A percentile compares a stretch with the other conserved stretches of the same genome.
These are phyloP conservation scores for Penicillium sp. DNA, from an alignment of 2,329 filamentous ascomycete genomes.

Conservation along the genomic window DNA sequence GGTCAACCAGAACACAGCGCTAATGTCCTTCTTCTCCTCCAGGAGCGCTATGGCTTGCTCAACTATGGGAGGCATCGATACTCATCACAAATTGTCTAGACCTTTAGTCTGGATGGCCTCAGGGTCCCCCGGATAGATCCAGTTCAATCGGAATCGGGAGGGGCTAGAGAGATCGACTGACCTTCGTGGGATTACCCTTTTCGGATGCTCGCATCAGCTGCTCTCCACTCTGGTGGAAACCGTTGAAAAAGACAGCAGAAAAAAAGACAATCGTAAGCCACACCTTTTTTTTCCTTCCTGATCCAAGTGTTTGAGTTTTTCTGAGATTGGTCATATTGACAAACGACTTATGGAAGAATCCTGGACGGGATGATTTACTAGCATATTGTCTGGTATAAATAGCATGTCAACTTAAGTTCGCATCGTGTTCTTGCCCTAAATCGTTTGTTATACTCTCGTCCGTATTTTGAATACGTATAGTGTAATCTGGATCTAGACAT, in stretches of 20 bases:
- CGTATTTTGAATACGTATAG: neutral
- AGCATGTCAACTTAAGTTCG: neutral
- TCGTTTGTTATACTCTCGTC: too few relatives aligned
- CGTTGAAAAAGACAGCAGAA: constrained; percentile 23
- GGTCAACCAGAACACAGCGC: constrained; percentile 14
- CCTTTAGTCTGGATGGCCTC: neutral
- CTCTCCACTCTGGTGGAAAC: constrained; percentile 30
- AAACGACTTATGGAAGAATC: neutral
- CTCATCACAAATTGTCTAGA: neutral
- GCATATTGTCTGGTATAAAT: neutral
- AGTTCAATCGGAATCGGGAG: constrained; percentile 17
- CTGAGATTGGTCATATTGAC: neutral
- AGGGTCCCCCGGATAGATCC: constrained; percentile 13
- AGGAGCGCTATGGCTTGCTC: neutral
- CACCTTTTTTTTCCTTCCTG: constrained; percentile 25
- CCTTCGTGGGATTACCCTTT: constrained; percentile 23
- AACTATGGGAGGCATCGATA: neutral
- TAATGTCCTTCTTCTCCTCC: neutral
- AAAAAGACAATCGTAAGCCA: constrained; percentile 26
- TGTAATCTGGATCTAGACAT: neutral
- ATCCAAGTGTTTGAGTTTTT: neutral
- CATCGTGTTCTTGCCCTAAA: neutral
- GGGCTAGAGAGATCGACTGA: constrained; percentile 26
- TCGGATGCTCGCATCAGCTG: constrained; percentile 23
- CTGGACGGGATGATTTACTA: too few relatives aligned